A percentile compares a stretch with the other conserved stretches of the same genome.
Conservation (phyloP, 129 eudicot species). For the Logfia minima region DNA sequence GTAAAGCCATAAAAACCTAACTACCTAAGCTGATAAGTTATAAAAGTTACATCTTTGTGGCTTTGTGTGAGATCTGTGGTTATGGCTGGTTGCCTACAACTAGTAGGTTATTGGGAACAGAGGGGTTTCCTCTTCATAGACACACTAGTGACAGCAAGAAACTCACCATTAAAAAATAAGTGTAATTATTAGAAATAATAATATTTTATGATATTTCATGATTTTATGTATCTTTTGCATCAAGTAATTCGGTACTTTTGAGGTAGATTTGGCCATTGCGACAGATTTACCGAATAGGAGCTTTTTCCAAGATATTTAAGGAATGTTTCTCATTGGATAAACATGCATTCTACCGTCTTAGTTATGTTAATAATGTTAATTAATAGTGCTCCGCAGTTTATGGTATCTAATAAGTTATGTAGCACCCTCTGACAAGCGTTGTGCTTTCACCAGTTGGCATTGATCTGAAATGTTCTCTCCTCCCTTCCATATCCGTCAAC, state of each 20-base stretch:
- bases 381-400: neutral
- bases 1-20: neutral
- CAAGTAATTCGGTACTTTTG: neutral
- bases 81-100: neutral
- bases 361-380: neutral
- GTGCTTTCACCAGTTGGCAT: neutral
- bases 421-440: neutral
- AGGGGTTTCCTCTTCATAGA: neutral
- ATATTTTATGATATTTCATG: neutral
- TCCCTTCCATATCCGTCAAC: neutral
- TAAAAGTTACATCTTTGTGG: neutral
- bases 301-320: neutral
- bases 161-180: neutral
- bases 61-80: neutral
- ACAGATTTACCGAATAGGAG: neutral
- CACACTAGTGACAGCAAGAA: neutral
- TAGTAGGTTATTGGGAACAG: neutral
- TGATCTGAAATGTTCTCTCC: neutral
- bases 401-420: neutral
- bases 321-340: neutral
- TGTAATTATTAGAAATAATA: conserved; percentile 3
- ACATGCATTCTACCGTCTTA: conserved; percentile 4
- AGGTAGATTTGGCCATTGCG: conserved; percentile 7
- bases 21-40: neutral
- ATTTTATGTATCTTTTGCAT: conserved; percentile 2